Conservation (phyloP, 176 grass and related monocot genomes). For the Oryza glaberrima region DNA sequence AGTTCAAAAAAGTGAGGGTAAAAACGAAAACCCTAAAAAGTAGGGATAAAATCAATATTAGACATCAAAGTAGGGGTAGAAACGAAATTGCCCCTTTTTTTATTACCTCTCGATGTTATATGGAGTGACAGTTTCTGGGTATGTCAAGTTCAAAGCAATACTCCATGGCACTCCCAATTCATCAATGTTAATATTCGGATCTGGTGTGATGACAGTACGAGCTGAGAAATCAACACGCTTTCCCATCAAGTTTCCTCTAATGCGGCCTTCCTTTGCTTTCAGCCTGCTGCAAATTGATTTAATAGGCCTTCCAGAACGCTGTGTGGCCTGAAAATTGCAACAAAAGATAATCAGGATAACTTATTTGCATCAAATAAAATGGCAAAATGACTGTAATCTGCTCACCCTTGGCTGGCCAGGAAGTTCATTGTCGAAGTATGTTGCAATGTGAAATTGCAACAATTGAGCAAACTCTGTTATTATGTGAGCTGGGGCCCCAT, state of each 20-base stretch:
- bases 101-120: constrained; percentile 94
- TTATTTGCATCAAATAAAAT: constrained; percentile 14
- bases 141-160: constrained; percentile 95
- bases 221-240: constrained; percentile 99
- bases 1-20: no score
- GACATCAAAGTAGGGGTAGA: no score
- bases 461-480: constrained; percentile 97
- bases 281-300: constrained; percentile 98
- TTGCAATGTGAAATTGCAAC: constrained; percentile 97
- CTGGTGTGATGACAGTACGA: constrained; percentile 88
- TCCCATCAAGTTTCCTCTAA: constrained; percentile 99
- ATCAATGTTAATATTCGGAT: constrained; percentile 98
- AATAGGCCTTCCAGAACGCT: constrained; percentile 92
- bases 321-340: constrained; percentile 72
- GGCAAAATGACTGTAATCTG: neutral
- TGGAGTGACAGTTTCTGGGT: constrained; percentile 96
- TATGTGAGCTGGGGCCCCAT: constrained; percentile 98
- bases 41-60: no score
- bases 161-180: constrained; percentile 95
- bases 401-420: constrained; percentile 90
- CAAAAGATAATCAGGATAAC: constrained; percentile 19
- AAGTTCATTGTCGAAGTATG: constrained; percentile 99
- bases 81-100: neutral
- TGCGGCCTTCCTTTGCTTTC: constrained; percentile 98
- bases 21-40: no score